Base-by-base conservation (phyloP, 2,329 filamentous ascomycete genomes). In the Ophiobolus disseminans region DNA sequence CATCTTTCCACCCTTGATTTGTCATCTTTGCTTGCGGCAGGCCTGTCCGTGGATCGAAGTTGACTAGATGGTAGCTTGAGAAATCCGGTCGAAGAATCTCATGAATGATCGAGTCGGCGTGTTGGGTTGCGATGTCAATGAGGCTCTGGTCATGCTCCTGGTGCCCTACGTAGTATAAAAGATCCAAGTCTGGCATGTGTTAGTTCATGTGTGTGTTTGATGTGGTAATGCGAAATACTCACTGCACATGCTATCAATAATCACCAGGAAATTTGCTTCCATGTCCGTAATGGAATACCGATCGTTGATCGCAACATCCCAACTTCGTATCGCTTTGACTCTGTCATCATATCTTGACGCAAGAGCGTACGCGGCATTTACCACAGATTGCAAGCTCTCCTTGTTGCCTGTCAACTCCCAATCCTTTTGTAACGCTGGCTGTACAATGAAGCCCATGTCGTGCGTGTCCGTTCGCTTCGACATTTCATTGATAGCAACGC, bases 381-480 rank as follows among this genome's bases (percentile, higher is more conserved):
- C 48, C 2, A 81, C 70, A 2, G 73, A 73, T 3, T 70, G 52
- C 0, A 79, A 49, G 31, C 75, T 77, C n/a, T 68, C 52, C 7
- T 48, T 37, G 37, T 76, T 73, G 0, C 74, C 73, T 0, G 73
- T 77, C 4, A 82, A 59, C 30, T 80, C 76, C 75, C 75, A 82
- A 21, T 79, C 75, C 21, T 74, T 69, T 17, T 74, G 73, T 0
- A 81, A 58, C 1, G 78, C 75, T 0, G 80, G 80, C 40, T 77
- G 73, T 4, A 82, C 73, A 20, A 83, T 82, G 55, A 83, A 83
- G 0, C 80, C 79, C 48, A 83, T 73, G 32, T 83, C 80, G 47
- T 83, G 81, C 0, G 80, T 83, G 44, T 82, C 78, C 3, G 72
- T 81, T 22, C 77, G 57, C 3, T 57, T 52, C 1, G 67, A 69